A percentile compares a stretch with the other conserved stretches of the same genome.
Evolutionary conservation across 2,329 filamentous ascomycete genomes (phyloP).

Genomic region (Microsporum audouinii): DNA sequence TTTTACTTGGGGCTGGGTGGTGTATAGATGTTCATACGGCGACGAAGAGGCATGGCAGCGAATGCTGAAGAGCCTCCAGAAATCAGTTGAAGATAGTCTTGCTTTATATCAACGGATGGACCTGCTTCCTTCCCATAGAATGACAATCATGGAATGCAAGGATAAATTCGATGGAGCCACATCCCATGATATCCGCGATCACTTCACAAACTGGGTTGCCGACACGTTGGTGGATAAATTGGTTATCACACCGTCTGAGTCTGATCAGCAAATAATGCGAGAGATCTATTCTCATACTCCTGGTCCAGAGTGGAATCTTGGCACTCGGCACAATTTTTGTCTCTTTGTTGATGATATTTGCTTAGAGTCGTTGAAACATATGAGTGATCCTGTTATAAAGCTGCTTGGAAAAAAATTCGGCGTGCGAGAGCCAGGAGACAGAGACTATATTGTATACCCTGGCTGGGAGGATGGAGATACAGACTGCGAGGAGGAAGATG

Average conservation of each 20-base stretch:
- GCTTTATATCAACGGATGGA: neutral
- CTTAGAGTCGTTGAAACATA: constrained; percentile 14
- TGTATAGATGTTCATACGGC: constrained; percentile 13
- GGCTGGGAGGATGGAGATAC: constrained; percentile 14
- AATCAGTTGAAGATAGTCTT: neutral
- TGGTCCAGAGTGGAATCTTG: neutral
- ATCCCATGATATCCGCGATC: neutral
- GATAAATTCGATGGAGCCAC: neutral
- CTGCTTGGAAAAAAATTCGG: constrained; percentile 11
- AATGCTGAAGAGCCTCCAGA: constrained; percentile 8
- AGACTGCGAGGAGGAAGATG: constrained; percentile 12
- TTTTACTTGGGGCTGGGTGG: constrained; percentile 12
- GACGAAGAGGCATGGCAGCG: constrained; percentile 13
- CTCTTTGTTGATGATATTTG: constrained; percentile 16
- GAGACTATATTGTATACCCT: constrained; percentile 11
- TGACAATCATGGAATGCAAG: neutral
- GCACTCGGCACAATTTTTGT: constrained; percentile 13
- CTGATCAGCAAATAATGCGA: neutral
- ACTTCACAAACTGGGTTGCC: constrained; percentile 1
- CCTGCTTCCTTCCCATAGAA: neutral
- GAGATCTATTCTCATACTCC: neutral
- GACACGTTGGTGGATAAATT: neutral
- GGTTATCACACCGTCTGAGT: neutral
- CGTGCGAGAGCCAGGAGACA: constrained; percentile 6
- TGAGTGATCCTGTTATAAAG: constrained; percentile 12